These are phyloP conservation scores for Fusarium transvaalense DNA, from an alignment of 2,329 filamentous ascomycete genomes.

Conservation along the genomic window DNA sequence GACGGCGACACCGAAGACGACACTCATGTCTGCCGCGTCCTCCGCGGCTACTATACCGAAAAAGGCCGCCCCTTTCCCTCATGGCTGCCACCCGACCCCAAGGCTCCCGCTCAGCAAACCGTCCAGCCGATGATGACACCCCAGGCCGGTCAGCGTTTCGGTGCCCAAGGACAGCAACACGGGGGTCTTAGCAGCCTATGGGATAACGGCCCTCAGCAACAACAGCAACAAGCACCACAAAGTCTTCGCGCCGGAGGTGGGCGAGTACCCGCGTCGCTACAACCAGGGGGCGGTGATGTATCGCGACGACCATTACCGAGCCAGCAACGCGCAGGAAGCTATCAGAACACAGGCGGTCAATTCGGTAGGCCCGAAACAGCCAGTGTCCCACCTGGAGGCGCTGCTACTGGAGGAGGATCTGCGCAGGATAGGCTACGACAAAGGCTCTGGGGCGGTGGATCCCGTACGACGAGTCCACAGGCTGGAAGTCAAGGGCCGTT, in stretches of 20 bases:
- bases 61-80: conserved; percentile 83
- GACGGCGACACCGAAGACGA: conserved; percentile 87
- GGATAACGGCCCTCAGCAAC: conserved; percentile 60
- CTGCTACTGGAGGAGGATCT: conserved; percentile 57
- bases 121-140: conserved; percentile 65
- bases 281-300: conserved; percentile 50
- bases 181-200: conserved; percentile 68
- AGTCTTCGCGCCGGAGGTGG: conserved; percentile 61
- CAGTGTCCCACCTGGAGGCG: conserved; percentile 50
- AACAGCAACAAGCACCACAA: conserved; percentile 53
- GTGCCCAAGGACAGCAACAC: conserved; percentile 54
- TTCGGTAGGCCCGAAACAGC: conserved; percentile 39
- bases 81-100: conserved; percentile 94
- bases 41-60: conserved; percentile 92
- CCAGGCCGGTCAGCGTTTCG: conserved; percentile 67
- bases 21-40: conserved; percentile 92
- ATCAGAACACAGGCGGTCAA: conserved; percentile 66
- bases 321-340: conserved; percentile 70
- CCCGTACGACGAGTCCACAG: conserved; percentile 68
- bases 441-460: conserved; percentile 75
- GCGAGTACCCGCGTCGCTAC: conserved; percentile 49
- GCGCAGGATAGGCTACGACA: conserved; percentile 88
- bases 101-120: conserved; percentile 65
- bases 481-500: conserved; percentile 58
- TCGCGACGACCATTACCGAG: conserved; percentile 51